These are phyloP conservation scores for Endoconidiophora polonica DNA, from an alignment of 2,329 filamentous ascomycete genomes.

Conservation along the genomic window DNA sequence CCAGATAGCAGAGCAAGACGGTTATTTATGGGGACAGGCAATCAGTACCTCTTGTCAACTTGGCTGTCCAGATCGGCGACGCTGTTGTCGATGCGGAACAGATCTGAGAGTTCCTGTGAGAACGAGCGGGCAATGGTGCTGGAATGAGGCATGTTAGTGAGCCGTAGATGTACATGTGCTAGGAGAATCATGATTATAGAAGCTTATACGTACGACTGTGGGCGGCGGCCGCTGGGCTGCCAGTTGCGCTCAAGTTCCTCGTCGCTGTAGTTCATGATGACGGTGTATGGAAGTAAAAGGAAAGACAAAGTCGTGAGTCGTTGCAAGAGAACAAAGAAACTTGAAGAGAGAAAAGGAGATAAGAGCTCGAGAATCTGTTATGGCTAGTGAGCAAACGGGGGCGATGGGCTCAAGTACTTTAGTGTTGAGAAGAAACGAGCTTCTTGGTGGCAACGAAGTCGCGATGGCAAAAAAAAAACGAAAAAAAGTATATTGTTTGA, in stretches of 20 bases:
- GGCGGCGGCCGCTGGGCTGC: conserved; percentile 61
- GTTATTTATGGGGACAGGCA: conserved; percentile 5
- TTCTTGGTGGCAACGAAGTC: neutral
- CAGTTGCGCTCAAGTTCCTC: conserved; percentile 60
- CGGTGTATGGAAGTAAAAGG: conserved; percentile 1
- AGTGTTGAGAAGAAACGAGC: neutral
- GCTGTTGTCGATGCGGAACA: conserved; percentile 74
- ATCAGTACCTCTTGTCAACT: conserved; percentile 63
- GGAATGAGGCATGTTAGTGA: conserved; percentile 14
- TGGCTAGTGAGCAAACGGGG: neutral
- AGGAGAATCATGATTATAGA: neutral
- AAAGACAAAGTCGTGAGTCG: neutral
- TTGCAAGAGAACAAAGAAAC: neutral
- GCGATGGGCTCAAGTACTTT: neutral
- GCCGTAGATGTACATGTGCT: neutral
- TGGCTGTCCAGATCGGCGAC: conserved; percentile 56
- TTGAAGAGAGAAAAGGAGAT: neutral
- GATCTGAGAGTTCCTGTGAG: conserved; percentile 68
- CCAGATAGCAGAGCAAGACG: neutral
- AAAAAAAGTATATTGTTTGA: no score
- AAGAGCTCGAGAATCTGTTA: neutral
- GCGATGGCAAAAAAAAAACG: no score
- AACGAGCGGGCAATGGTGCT: conserved; percentile 82
- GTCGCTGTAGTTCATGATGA: conserved; percentile 27
- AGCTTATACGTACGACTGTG: conserved; percentile 61